Conservation (phyloP, 495 filamentous ascomycete species). For the Penicillium subrubescens region DNA sequence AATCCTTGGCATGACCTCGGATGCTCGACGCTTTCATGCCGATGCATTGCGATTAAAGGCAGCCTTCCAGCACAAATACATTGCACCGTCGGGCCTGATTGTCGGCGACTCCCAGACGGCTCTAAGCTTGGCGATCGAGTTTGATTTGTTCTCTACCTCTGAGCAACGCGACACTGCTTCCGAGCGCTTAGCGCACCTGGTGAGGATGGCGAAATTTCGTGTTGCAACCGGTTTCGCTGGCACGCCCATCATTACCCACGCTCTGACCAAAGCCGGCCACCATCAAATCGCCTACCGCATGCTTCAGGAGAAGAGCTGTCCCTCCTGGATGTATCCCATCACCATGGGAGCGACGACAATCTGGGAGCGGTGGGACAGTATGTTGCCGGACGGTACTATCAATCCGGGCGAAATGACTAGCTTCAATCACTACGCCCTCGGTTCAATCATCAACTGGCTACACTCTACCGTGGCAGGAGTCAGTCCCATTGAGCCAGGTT, state of each 20-base stretch:
- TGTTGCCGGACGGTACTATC: background rate
- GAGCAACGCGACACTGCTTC: background rate
- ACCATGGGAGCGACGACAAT: background rate
- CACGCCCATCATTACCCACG: background rate
- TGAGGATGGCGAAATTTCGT: background rate
- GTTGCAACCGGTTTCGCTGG: background rate
- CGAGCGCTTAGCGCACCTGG: background rate
- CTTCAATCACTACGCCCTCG: background rate
- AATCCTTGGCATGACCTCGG: background rate
- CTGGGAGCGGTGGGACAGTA: background rate
- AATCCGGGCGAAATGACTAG: background rate
- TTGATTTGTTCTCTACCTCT: background rate
- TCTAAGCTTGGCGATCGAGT: background rate
- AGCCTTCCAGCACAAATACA: background rate
- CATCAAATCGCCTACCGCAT: background rate
- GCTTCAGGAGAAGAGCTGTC: background rate
- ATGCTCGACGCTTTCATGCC: background rate
- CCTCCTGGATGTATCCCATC: background rate
- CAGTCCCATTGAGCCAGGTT: background rate
- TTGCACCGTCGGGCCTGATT: background rate
- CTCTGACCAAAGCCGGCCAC: background rate
- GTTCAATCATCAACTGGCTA: background rate
- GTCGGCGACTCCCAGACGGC: background rate
- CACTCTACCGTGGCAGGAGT: background rate
- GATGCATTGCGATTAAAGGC: background rate